These are phyloP conservation scores for Dimargaris xerosporica DNA, from an alignment of 192 early-diverging fungal genomes.

Conservation along the genomic window DNA sequence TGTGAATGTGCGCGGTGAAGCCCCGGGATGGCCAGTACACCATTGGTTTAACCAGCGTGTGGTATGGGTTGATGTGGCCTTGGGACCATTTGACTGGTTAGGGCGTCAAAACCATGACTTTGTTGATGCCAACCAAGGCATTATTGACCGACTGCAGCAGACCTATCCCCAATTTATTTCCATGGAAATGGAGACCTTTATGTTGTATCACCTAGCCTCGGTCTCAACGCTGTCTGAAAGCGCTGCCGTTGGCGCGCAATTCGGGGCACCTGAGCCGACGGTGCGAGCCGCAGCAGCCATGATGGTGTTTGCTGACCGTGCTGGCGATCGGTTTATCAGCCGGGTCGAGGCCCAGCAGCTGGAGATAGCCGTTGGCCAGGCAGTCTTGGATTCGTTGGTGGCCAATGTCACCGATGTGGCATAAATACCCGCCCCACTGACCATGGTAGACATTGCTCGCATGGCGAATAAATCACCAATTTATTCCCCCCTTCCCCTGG, in stretches of 20 bases:
- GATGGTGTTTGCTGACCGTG: constrained; percentile 71
- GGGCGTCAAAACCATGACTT: constrained; percentile 56
- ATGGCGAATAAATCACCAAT: too few species aligned
- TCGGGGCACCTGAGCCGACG: constrained; percentile 19
- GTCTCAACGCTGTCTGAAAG: constrained; percentile 13
- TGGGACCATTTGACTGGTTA: constrained; percentile 32
- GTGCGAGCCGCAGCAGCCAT: constrained; percentile 62
- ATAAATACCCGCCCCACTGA: too few species aligned
- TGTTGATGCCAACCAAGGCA: constrained; percentile 54
- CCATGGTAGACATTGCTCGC: too few species aligned
- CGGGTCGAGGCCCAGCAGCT: constrained; percentile 22
- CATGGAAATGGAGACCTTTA: constrained; percentile 81
- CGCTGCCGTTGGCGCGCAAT: constrained; percentile 5
- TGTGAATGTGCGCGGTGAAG: too few species aligned
- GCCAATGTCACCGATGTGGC: too few species aligned
- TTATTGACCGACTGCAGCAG: constrained; percentile 37
- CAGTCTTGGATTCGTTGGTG: too few species aligned
- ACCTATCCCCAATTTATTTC: constrained; percentile 14
- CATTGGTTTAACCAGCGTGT: too few species aligned
- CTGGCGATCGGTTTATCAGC: constrained; percentile 47
- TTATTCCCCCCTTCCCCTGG: too few species aligned
- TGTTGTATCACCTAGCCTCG: constrained; percentile 66
- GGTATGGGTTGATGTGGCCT: too few species aligned
- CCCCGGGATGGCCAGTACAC: too few species aligned
- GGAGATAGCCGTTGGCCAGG: too few species aligned